Evolutionary conservation across 1,139 yeast species (phyloP), one percentile per base, ranked within the genome.

Genomic region (Oligophagozyma castellii): DNA sequence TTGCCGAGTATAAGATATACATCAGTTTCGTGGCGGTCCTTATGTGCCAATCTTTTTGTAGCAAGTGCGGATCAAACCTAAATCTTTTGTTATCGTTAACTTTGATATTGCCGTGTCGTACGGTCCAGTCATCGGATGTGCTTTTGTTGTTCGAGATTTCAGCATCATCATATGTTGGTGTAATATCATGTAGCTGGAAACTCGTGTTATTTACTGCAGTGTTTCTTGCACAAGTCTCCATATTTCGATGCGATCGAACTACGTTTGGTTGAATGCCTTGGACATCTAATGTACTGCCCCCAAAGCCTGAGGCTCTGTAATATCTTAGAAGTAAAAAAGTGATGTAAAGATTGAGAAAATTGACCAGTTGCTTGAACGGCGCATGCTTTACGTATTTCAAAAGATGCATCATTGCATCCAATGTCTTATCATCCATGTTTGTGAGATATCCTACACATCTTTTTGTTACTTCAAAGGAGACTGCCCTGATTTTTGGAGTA

Each of bases 31-130:
- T 72, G 0, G 83, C 83, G 0, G 83, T 64, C 25, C 65, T 60
- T 16, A 84, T 59, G 38, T 75, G 83, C 95, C 95, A 86, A 45
- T 81, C 86, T 34, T 67, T 65, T 0, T 79, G 75, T 50, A 86
- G 89, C 41, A 71, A 74, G 26, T 66, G 67, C 2, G 73, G 50
- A 34, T 65, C 66, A 15, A 75, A 67, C 46, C 62, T 73, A 12
- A 63, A 26, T 8, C 12, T 19, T 4, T 22, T 22, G 8, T 15
- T 14, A 4, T 23, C 24, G 11, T 16, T 20, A n/a, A 11, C 6
- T n/a, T 6, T 6, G 15, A 20, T 26, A 19, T 26, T 26, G 24
- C 8, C 22, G 21, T 8, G 14, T 19, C 12, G 19, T 26, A 8
- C 14, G 19, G 15, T 26, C 8, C 7, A 18, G 10, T 18, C 20